phyloP scores from a whole-genome alignment of 1,139 yeast genomes.

The Pichia sp. region DNA sequence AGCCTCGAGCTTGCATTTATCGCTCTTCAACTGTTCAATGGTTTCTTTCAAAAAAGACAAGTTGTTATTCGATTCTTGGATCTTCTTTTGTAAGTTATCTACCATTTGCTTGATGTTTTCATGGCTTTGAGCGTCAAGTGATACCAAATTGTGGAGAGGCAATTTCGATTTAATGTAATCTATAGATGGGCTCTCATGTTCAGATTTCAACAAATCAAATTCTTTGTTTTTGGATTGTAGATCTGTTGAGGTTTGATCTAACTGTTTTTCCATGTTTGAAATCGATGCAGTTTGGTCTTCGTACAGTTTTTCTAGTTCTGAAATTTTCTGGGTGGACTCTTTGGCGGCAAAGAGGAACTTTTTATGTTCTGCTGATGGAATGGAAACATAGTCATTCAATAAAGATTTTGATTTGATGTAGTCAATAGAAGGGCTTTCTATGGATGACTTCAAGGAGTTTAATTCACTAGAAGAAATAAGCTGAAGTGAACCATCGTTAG shows the following conservation, averaged over 20 bases:
- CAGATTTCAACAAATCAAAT: conserved; percentile 1
- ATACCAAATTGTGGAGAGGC: conserved; percentile 25
- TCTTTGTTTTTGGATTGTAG: conserved; percentile 21
- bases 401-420: conserved; percentile 30
- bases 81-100: conserved; percentile 5
- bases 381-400: conserved; percentile 26
- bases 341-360: neutral
- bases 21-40: conserved; percentile 9
- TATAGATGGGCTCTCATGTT: conserved; percentile 19
- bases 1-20: conserved; percentile 4
- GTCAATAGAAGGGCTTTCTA: conserved; percentile 14
- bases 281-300: neutral
- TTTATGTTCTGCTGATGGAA: conserved; percentile 30
- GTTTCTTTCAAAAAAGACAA: conserved; percentile 3
- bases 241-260: neutral
- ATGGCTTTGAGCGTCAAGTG: conserved; percentile 9
- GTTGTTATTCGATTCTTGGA: conserved; percentile 5
- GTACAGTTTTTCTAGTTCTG: neutral
- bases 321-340: neutral
- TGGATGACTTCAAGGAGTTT: neutral
- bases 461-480: conserved; percentile 31
- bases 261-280: neutral
- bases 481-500: conserved; percentile 46
- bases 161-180: conserved; percentile 31
- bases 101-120: conserved; percentile 2